phyloP scores from a whole-genome alignment of 2,329 filamentous ascomycete genomes.

The Penicillium thymicola region DNA sequence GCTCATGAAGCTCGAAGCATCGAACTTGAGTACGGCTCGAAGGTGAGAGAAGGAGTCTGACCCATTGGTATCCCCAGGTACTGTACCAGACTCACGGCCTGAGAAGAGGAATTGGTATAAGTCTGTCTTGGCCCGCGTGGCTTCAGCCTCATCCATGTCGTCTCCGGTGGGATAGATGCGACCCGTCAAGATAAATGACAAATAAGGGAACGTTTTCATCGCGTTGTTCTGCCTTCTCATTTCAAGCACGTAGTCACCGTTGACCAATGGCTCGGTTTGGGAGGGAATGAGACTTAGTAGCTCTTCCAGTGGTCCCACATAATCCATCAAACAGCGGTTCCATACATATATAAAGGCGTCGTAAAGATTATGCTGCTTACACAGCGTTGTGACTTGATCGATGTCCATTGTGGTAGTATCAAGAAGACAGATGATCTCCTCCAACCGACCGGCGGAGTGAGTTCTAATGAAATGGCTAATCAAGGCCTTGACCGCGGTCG shows the following conservation, averaged over 20 bases:
- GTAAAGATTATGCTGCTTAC: constrained; percentile 87
- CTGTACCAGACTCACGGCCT: constrained; percentile 51
- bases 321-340: constrained; percentile 87
- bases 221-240: constrained; percentile 60
- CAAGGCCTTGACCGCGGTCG: constrained; percentile 78
- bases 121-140: constrained; percentile 75
- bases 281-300: constrained; percentile 55
- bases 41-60: constrained; percentile 84
- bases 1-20: constrained; percentile 88
- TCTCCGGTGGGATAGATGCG: constrained; percentile 87
- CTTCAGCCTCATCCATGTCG: constrained; percentile 67
- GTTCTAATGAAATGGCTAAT: constrained; percentile 75
- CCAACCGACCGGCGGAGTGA: constrained; percentile 72
- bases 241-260: constrained; percentile 54
- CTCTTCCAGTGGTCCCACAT: constrained; percentile 84
- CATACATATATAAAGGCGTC: constrained; percentile 96
- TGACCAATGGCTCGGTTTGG: constrained; percentile 21
- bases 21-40: constrained; percentile 78
- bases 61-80: constrained; percentile 40
- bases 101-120: constrained; percentile 94
- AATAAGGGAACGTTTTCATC: constrained; percentile 88
- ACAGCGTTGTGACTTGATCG: constrained; percentile 85
- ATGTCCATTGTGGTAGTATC: constrained; percentile 88
- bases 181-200: constrained; percentile 87
- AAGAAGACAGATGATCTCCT: constrained; percentile 92